Conservation (phyloP, 306 rosid genomes). For the Quercus berberidifolia region DNA sequence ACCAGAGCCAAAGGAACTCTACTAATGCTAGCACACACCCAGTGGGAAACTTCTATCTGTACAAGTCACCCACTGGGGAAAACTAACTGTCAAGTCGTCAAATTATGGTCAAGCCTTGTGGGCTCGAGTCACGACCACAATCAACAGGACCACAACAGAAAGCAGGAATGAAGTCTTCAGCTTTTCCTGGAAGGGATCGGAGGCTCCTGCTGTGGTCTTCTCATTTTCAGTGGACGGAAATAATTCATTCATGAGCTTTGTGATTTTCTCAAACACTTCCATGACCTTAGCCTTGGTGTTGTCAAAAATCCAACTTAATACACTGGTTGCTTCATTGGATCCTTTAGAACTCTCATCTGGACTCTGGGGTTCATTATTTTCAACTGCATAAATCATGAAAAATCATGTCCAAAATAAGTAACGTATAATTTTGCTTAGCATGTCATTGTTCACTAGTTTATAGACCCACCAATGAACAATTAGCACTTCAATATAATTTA, state of each 20-base stretch:
- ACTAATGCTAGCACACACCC: not conserved
- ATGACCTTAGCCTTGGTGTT: slow-evolving; percentile 36
- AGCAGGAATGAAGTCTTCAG: slow-evolving; percentile 61
- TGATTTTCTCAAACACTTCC: slow-evolving; percentile 47
- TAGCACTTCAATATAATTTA: not conserved
- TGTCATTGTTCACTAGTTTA: not conserved
- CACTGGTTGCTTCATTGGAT: slow-evolving; percentile 19
- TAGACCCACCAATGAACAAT: not conserved
- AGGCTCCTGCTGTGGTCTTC: not conserved
- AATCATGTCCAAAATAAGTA: not conserved
- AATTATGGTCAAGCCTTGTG: slow-evolving; percentile 33
- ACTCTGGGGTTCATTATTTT: slow-evolving; percentile 8
- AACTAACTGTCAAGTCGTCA: slow-evolving; percentile 35
- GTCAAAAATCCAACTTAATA: slow-evolving; percentile 38
- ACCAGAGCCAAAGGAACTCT: not conserved
- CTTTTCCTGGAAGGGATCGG: slow-evolving; percentile 43
- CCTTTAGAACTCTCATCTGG: slow-evolving; percentile 22
- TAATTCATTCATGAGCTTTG: slow-evolving; percentile 34
- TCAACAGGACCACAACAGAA: slow-evolving; percentile 60
- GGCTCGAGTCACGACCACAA: slow-evolving; percentile 62
- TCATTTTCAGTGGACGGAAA: slow-evolving; percentile 26
- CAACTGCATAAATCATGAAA: slow-evolving; percentile 23
- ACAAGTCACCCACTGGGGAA: slow-evolving; percentile 8
- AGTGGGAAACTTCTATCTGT: not conserved
- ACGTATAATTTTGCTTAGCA: not conserved